Base-by-base conservation (phyloP, 1,284 basidiomycete species). In the Anthracocystis setariae region DNA sequence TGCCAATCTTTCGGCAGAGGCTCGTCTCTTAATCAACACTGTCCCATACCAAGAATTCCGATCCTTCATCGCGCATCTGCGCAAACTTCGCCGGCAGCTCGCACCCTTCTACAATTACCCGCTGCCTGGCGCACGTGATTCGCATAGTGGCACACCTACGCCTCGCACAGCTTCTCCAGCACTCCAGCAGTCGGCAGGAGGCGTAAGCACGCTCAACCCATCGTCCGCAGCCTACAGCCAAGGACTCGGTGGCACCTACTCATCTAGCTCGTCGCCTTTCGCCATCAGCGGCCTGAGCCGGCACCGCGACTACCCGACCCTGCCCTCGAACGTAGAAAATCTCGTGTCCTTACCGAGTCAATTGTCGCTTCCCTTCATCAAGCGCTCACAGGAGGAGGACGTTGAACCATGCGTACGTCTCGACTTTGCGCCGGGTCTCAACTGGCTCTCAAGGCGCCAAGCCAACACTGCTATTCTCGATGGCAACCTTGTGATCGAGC, bases 381-480 rank as follows among this genome's bases (percentile, higher is more conserved):
- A 91, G 17, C 88, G 95, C 32, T 84, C 94, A 20, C 84, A 91
- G 24, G 86, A 87, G 3, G 96, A 98, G 84, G 95, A 98, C 84
- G 92, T 94, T 18, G 96, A 98, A 73, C 92, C 95, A 0, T 92
- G 93, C 0, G 86, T 98, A 35, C 90, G 96, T 3, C 87, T 98
- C 23, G 94, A 98, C 80, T 85, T 92, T n/a, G 94, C 95, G 0
- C 92, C 94, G 0, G 92, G 93, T 13, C 86, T 98, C 25, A 94
- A 93, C 76, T 98, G 93, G 91, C 86, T 98, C 13, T 91, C 91
- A 9, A 88, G 95, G 20, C 89, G 94, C 27, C 89, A 90, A n/a
- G 91, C 97, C 12, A 86, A 91, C 7, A 85, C 89, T 8, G 94
- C 95, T 2, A 91, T 98, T 57, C 89, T 97, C 70, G 88, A 88